Base-by-base conservation (phyloP, 495 filamentous ascomycete genomes). In the Monascus purpureus region DNA sequence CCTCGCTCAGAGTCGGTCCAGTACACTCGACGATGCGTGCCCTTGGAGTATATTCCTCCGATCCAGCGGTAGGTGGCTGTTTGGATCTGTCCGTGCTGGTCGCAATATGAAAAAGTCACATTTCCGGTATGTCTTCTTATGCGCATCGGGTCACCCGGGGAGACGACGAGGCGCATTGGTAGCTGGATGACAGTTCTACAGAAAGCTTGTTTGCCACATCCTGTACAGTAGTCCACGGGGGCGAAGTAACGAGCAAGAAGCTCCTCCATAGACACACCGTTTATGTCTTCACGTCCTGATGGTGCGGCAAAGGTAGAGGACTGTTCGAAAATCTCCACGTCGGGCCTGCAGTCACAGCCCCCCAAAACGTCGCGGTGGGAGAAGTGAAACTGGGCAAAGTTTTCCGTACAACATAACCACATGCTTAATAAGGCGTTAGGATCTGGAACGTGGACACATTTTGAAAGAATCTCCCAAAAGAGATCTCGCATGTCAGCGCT, bases 21-120 rank as follows among this genome's bases (percentile, higher is more conserved):
- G 29, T 41, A 59, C 12, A 63, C 40, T 1, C 57, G 55, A 25
- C 47, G 38, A 0, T 22, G n/a, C n/a, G 18, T 11, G 2, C 49
- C 13, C 5, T 40, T 13, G 4, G 33, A 33, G 29, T 65, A 65
- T n/a, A 60, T 43, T 0, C 61, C 61, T 0, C 61, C 61, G 7
- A 65, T 37, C 61, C 61, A 65, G 14, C 59, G 55, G 39, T 65
- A 65, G 1, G 23, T 18, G 1, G 49, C 57, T 0, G 18, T 26
- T 2, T 33, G 19, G 2, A 28, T 8, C 1, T 29, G 16, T 1
- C 42, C 47, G 1, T 37, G 2, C 1, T 22, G 8, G 29, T 54
- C 43, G 2, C 29, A 8, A 19, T 58, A 59, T 0, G 29, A 12
- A 20, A 63, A 39, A 0, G 13, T 25, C 12, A 60, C 22, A 30